phyloP scores from a whole-genome alignment of 2,329 filamentous ascomycete species.

The Hypomyces perniciosus region DNA sequence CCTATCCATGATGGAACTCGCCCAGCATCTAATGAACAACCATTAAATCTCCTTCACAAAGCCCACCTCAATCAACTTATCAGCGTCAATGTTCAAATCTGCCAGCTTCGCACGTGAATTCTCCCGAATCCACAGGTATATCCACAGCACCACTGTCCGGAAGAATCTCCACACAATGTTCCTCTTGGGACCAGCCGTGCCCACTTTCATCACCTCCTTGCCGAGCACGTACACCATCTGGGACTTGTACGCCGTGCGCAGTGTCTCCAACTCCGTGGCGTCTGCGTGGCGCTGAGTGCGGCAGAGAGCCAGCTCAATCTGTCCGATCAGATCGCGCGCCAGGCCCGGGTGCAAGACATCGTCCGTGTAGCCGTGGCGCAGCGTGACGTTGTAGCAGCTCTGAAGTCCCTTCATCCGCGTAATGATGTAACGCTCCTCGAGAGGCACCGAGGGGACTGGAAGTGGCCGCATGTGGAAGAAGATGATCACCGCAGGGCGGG shows the following conservation, averaged over 20 bases:
- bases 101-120: constrained; percentile 62
- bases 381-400: constrained; percentile 61
- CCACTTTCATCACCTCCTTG: constrained; percentile 51
- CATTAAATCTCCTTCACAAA: constrained; percentile 59
- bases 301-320: constrained; percentile 51
- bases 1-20: too few relatives aligned
- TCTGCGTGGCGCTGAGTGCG: constrained; percentile 20
- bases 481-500: constrained; percentile 60
- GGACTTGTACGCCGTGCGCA: constrained; percentile 38
- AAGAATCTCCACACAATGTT: constrained; percentile 22
- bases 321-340: constrained; percentile 48
- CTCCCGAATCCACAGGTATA: constrained; percentile 60
- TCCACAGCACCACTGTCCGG: constrained; percentile 41
- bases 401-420: constrained; percentile 42
- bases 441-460: constrained; percentile 48
- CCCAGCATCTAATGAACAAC: too few relatives aligned
- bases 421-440: constrained; percentile 42
- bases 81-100: constrained; percentile 44
- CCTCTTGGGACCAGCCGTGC: constrained; percentile 35
- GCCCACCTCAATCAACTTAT: constrained; percentile 60
- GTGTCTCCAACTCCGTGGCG: constrained; percentile 36
- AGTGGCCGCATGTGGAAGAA: constrained; percentile 69
- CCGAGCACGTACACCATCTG: constrained; percentile 54
- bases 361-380: constrained; percentile 69
- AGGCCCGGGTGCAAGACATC: constrained; percentile 62